Base-by-base conservation (phyloP, 75 land plant species). In the Pinus taeda region DNA sequence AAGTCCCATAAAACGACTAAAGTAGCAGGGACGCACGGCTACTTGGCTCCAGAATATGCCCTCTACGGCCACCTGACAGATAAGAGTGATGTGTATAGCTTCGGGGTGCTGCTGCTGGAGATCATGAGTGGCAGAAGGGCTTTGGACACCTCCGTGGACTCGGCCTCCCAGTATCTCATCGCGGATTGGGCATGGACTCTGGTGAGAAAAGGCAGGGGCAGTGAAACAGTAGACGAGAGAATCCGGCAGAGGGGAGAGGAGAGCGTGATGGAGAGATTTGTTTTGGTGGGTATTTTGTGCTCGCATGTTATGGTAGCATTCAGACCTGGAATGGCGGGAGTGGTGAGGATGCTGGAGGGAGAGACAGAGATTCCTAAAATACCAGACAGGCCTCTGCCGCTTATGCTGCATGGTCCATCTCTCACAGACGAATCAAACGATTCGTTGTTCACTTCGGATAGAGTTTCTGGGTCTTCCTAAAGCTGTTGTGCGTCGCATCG, bases 101-200 rank as follows among this genome's bases (percentile, higher is more conserved):
- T 84, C 63, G 86, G 86, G 0, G 73, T 84, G 7, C 57, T 84
- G 17, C 22, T 84, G 53, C 39, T 84, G 7, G 86, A 81, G 84
- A 84, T 84, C 20, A 71, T 84, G 84, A 84, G 84, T 30, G 80
- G 84, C 4, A 39, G 86, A 53, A 57, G 45, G 29, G 86, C 84
- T 49, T 30, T 85, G 74, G 73, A 73, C 36, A 21, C 39, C 4
- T n/a, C 62, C 6, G 65, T 39, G 0, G 57, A 61, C 11, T 6
- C 58, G 17, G 0, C 15, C 18, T 57, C 60, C 21, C n/a, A 80
- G 8, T 67, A 36, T 42, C 74, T 79, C 55, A 69, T 84, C 3
- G 61, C 83, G 1, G 86, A 85, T 61, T 85, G 84, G 86, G 86
- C 86, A 4, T 85, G 86, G 86, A 18, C 18, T 39, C 26, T 81